Conservation (phyloP, 2,329 filamentous ascomycete genomes). For the Blumeria hordei region DNA sequence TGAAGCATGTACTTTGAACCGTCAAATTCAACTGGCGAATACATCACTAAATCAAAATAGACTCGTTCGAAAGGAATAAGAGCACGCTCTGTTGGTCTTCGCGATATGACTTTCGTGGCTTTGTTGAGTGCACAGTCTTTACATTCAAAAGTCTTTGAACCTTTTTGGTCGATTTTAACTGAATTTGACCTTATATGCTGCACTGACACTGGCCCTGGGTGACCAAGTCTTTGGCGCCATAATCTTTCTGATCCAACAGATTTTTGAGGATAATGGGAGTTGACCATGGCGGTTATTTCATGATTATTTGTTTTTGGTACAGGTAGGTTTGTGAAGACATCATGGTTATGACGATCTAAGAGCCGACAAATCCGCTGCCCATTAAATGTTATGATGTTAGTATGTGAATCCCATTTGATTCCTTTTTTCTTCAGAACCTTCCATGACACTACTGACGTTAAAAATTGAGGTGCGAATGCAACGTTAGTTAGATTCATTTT, state of each 20-base stretch:
- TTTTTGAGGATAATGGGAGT: background rate
- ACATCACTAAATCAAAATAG: background rate
- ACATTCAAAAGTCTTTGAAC: constrained; percentile 1
- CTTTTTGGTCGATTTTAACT: background rate
- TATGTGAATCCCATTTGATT: background rate
- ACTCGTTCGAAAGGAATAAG: background rate
- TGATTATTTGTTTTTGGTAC: background rate
- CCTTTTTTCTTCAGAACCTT: background rate
- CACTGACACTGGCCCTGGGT: background rate
- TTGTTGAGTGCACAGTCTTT: constrained; percentile 1
- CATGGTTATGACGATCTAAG: constrained; percentile 1
- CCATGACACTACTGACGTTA: background rate
- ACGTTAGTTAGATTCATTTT: background rate
- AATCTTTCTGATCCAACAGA: background rate
- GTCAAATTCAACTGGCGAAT: background rate
- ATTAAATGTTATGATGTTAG: background rate
- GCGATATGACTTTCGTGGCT: background rate
- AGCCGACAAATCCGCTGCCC: background rate
- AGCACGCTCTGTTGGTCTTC: background rate
- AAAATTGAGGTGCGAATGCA: background rate
- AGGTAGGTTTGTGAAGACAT: background rate
- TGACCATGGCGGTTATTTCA: background rate
- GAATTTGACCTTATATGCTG: background rate
- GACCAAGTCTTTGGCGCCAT: background rate
- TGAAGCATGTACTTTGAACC: background rate